Evolutionary conservation across 192 early-diverging fungal species (phyloP).

Genomic region (Helicostylum pulchrum): DNA sequence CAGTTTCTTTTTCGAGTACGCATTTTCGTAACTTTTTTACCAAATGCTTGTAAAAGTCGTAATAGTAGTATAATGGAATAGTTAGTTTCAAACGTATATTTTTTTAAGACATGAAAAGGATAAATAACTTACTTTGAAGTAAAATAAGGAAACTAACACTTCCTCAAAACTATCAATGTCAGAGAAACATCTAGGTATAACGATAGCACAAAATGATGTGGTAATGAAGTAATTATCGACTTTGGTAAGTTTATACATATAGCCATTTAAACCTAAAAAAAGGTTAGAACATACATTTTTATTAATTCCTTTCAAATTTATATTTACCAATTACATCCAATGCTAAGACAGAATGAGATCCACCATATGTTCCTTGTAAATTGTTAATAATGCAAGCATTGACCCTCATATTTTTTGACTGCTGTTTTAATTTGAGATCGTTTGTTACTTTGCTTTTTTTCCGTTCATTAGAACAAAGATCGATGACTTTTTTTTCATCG

Average conservation of each 20-base stretch:
- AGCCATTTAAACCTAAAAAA: too few species aligned
- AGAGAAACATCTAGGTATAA: slow-evolving; percentile 8
- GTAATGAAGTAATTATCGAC: too few species aligned
- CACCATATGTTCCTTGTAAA: neutral
- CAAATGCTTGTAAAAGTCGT: neutral
- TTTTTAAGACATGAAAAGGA: neutral
- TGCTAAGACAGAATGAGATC: neutral
- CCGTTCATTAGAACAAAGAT: neutral
- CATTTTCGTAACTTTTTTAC: neutral
- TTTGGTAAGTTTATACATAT: too few species aligned
- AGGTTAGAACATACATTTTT: too few species aligned
- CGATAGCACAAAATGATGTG: too few species aligned
- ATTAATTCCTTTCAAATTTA: neutral
- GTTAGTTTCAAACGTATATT: slow-evolving; percentile 2
- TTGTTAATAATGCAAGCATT: slow-evolving; percentile 7
- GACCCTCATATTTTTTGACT: slow-evolving; percentile 1
- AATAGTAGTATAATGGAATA: too few species aligned
- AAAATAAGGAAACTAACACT: neutral
- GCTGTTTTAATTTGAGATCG: neutral
- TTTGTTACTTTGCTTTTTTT: neutral
- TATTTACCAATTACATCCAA: slow-evolving; percentile 8
- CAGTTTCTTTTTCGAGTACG: slow-evolving; percentile 1
- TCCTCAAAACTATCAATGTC: slow-evolving; percentile 2
- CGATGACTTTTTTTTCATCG: neutral
- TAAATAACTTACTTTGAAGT: slow-evolving; percentile 6